Conservation (phyloP, 1,284 basidiomycete species). For the Kwoniella shivajii region DNA sequence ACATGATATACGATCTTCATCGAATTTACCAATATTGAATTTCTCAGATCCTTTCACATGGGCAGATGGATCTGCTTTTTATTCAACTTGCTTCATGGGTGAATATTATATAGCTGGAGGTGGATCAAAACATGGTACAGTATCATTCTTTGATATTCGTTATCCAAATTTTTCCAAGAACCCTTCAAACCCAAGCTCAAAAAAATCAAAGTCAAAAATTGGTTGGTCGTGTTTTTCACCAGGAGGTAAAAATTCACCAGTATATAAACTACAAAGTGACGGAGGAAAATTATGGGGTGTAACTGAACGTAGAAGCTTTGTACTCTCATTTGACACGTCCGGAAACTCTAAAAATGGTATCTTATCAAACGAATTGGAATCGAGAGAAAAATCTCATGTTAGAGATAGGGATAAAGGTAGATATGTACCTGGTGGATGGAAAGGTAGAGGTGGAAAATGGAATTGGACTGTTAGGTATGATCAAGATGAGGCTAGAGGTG, state of each 20-base stretch:
- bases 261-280: slow-evolving; percentile 49
- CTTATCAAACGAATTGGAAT: slow-evolving; percentile 18
- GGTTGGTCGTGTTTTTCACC: slow-evolving; percentile 52
- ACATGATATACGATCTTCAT: slow-evolving; percentile 44
- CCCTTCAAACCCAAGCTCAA: not conserved
- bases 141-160: slow-evolving; percentile 48
- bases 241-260: slow-evolving; percentile 48
- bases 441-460: slow-evolving; percentile 39
- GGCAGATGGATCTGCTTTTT: slow-evolving; percentile 46
- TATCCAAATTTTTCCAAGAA: slow-evolving; percentile 11
- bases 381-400: not conserved
- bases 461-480: slow-evolving; percentile 42
- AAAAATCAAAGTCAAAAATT: not conserved
- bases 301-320: slow-evolving; percentile 48
- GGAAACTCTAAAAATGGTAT: slow-evolving; percentile 30
- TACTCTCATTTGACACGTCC: slow-evolving; percentile 46
- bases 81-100: slow-evolving; percentile 43
- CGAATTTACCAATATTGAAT: slow-evolving; percentile 20
- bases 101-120: slow-evolving; percentile 44
- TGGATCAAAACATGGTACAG: slow-evolving; percentile 46
- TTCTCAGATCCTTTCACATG: slow-evolving; percentile 49
- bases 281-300: slow-evolving; percentile 53
- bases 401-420: slow-evolving; percentile 17
- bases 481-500: slow-evolving; percentile 20
- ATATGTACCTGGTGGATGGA: slow-evolving; percentile 33